phyloP scores from a whole-genome alignment of 495 filamentous ascomycete genomes.

The Neurospora sp. region DNA sequence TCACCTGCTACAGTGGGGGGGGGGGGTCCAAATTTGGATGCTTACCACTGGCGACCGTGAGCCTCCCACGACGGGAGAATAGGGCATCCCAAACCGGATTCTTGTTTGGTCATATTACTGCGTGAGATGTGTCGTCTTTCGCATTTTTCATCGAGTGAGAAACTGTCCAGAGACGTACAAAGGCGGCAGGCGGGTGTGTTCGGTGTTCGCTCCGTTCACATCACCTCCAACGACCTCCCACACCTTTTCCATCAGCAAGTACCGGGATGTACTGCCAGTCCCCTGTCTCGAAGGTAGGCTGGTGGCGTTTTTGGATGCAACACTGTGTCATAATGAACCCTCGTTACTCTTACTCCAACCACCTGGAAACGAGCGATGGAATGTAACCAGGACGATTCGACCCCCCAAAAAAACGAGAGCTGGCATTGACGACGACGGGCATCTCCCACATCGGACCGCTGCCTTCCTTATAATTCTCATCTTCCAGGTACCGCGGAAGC shows the following conservation, averaged over 20 bases:
- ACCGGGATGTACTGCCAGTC: neutral
- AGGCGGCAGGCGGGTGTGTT: neutral
- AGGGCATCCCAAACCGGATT: neutral
- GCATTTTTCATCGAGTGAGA: neutral
- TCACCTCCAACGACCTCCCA: neutral
- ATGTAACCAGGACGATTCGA: neutral
- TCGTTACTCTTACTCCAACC: neutral
- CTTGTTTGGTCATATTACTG: neutral
- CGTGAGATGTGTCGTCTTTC: neutral
- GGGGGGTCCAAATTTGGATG: neutral
- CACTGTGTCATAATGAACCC: neutral
- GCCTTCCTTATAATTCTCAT: neutral
- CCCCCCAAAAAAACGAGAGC: neutral
- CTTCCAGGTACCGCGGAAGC: neutral
- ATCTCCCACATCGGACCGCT: neutral
- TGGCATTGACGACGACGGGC: neutral
- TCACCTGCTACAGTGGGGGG: neutral
- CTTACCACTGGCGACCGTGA: neutral
- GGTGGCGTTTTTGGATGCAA: neutral
- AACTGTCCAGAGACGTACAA: neutral
- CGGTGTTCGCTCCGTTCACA: neutral
- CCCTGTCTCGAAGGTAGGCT: neutral
- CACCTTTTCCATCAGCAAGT: neutral
- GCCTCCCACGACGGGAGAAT: neutral
- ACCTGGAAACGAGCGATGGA: neutral